A percentile compares a stretch with the other conserved stretches of the same genome.
Evolutionary conservation across 139 green algal genomes (phyloP).

Genomic region (Chlorella vulgaris): DNA sequence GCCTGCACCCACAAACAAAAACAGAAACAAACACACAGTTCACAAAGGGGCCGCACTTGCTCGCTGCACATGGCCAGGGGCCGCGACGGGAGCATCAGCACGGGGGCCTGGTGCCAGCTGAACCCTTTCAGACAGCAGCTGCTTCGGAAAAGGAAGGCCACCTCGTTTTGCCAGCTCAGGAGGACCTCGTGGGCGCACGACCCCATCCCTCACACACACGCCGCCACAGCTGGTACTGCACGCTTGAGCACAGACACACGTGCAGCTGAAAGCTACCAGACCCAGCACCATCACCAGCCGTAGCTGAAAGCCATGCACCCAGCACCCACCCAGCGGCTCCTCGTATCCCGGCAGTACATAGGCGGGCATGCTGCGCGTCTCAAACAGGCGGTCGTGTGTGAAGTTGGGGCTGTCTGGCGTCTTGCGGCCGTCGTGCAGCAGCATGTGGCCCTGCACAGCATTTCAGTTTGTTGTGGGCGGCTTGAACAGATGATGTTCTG

Average conservation of each 20-base stretch:
- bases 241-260: background rate
- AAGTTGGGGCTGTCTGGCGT: conserved; percentile 4
- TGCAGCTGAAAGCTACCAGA: background rate
- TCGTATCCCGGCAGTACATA: conserved; percentile 22
- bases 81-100: background rate
- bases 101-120: too few relatives aligned
- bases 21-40: background rate
- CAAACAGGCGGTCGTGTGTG: background rate
- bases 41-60: background rate
- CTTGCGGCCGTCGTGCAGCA: conserved; percentile 13
- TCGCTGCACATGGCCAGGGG: background rate
- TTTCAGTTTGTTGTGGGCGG: too few relatives aligned
- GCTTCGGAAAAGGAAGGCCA: too few relatives aligned
- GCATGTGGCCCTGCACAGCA: background rate
- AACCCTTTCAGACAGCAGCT: too few relatives aligned
- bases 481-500: too few relatives aligned
- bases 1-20: background rate
- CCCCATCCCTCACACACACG: too few relatives aligned
- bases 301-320: background rate
- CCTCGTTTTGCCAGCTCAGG: too few relatives aligned
- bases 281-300: too few relatives aligned
- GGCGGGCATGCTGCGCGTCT: background rate
- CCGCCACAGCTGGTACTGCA: too few relatives aligned
- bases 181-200: too few relatives aligned
- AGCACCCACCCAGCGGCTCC: conserved; percentile 12